Evolutionary conservation across 1,139 yeast species (phyloP), one percentile per base, ranked within the genome.

Genomic region (Taphrina communis): DNA sequence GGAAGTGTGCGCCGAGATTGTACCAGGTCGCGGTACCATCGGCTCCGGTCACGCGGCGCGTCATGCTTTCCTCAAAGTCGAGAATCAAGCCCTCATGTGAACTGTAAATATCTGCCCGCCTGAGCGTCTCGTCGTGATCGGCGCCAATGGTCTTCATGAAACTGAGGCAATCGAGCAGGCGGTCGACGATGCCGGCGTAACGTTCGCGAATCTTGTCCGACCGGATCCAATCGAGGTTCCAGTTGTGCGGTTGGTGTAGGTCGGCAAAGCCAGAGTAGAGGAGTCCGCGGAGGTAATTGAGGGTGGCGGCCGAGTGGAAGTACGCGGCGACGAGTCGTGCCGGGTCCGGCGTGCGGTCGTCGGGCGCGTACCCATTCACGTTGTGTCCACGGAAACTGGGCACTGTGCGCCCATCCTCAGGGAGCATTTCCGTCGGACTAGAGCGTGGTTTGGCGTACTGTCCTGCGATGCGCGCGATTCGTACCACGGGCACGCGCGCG

Each of bases 241-340:
- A 81, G 68, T 78, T 78, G 62, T 78, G 75, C 1, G 83, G 82
- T 57, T 75, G 74, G 70, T 79, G 81, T 56, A 81, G 74, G 68
- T 80, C 82, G 14, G 83, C 83, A 71, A 81, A 79, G 2, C 82
- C 83, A 17, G 77, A 76, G 31, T 75, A 73, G 25, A 81, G 74
- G 4, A 79, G 74, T 6, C 78, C 72, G 25, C 83, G 73, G 57
- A 81, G 79, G 73, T 77, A 80, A 72, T 81, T 81, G 63, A 81
- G 73, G 2, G 83, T 81, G 2, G 83, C 82, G 8, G 83, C 81
- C 12, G 82, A 80, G 71, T 81, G 83, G 74, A 81, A 81, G 73
- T 81, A 81, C 9, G 83, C 79, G 58, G 76, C 76, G 3, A 81
- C 82, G n/a, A 81, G 75, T 21, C 83, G 73, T 5, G 75, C 70